Conservation (phyloP, 2,329 filamentous ascomycete species). For the Ophiostoma quercus region DNA sequence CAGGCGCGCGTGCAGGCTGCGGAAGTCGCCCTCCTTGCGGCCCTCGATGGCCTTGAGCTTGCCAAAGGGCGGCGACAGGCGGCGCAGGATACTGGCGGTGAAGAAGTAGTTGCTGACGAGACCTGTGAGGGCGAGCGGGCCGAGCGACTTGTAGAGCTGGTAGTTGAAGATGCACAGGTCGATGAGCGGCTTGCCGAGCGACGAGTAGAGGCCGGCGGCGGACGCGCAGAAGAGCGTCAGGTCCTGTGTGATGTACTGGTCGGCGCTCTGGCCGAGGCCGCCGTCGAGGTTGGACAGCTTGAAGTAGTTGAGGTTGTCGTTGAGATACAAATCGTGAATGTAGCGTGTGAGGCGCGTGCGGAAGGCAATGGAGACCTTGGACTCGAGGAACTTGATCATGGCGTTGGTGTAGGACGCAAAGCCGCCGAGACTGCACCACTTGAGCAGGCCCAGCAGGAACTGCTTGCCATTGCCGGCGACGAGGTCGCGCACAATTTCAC, state of each 20-base stretch:
- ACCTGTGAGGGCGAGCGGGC: slow-evolving; percentile 78
- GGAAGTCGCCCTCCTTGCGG: slow-evolving; percentile 90
- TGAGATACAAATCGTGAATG: slow-evolving; percentile 94
- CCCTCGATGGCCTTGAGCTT: slow-evolving; percentile 96
- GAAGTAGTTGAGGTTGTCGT: slow-evolving; percentile 93
- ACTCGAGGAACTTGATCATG: slow-evolving; percentile 98
- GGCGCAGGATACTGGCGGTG: slow-evolving; percentile 82
- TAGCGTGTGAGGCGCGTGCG: slow-evolving; percentile 90
- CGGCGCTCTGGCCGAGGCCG: slow-evolving; percentile 82
- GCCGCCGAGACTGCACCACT: slow-evolving; percentile 92
- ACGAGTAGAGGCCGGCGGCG: slow-evolving; percentile 89
- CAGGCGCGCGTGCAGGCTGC: slow-evolving; percentile 80
- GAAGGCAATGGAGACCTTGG: slow-evolving; percentile 97
- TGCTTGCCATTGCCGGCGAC: slow-evolving; percentile 89
- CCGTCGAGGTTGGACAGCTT: slow-evolving; percentile 91
- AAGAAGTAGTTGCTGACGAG: slow-evolving; percentile 90
- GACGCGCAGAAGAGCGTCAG: slow-evolving; percentile 91
- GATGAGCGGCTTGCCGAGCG: slow-evolving; percentile 94
- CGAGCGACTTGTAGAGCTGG: slow-evolving; percentile 86
- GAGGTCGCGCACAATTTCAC: slow-evolving; percentile 90
- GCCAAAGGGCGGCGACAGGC: slow-evolving; percentile 88
- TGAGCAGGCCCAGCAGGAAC: slow-evolving; percentile 82
- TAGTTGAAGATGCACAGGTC: slow-evolving; percentile 98
- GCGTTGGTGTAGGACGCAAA: slow-evolving; percentile 96
- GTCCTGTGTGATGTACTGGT: slow-evolving; percentile 97